Conservation (phyloP, 495 filamentous ascomycete genomes). For the Acidomyces sp. region DNA sequence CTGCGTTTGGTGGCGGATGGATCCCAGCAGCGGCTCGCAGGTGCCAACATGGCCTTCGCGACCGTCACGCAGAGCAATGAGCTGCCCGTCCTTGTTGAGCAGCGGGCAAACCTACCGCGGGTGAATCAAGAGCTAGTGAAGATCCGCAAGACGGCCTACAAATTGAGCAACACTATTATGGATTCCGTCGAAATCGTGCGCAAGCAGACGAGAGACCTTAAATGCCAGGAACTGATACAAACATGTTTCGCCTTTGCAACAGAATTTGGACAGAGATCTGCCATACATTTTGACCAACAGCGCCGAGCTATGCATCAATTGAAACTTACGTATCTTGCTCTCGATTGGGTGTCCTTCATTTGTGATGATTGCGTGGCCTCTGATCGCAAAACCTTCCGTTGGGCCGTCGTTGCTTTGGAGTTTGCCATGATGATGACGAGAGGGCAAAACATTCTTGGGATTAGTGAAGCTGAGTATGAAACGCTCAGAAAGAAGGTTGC, state of each 20-base stretch:
- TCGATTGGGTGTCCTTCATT: constrained; percentile 96
- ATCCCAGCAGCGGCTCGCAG: constrained; percentile 61
- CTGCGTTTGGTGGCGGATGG: constrained; percentile 84
- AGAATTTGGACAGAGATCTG: constrained; percentile 89
- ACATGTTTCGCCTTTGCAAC: constrained; percentile 98
- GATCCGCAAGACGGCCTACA: constrained; percentile 92
- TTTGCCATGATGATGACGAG: constrained; percentile 95
- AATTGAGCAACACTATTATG: constrained; percentile 98
- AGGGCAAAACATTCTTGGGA: constrained; percentile 75
- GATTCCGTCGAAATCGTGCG: constrained; percentile 90
- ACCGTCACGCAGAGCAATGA: constrained; percentile 41
- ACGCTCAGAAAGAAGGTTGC: constrained; percentile 74
- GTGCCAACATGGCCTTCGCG: constrained; percentile 62
- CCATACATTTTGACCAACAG: constrained; percentile 87
- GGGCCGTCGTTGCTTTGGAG: constrained; percentile 88
- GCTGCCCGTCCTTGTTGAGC: constrained; percentile 77
- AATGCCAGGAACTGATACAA: constrained; percentile 91
- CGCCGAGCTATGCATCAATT: constrained; percentile 90
- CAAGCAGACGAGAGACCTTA: constrained; percentile 65
- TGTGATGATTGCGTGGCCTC: constrained; percentile 91
- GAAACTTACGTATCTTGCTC: constrained; percentile 77
- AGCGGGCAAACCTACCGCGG: constrained; percentile 81
- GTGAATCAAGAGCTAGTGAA: constrained; percentile 86
- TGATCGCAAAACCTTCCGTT: constrained; percentile 92
- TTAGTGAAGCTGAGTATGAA: constrained; percentile 76